Evolutionary conservation across 192 early-diverging fungal species (phyloP).

Genomic region (Dissophora globulifera): DNA sequence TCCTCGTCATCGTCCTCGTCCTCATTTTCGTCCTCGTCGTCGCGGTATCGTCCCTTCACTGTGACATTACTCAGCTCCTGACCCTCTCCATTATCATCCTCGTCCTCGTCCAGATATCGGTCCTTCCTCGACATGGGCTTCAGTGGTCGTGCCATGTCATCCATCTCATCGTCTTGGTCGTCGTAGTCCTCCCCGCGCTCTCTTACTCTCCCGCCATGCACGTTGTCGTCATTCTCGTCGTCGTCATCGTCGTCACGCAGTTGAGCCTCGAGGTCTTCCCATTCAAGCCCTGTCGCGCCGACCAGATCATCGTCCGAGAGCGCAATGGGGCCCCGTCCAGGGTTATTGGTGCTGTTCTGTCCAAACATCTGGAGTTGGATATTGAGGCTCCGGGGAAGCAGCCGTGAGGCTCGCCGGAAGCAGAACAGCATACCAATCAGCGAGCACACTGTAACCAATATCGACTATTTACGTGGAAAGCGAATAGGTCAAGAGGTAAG

Average conservation of each 20-base stretch:
- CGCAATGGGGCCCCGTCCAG: constrained; percentile 39
- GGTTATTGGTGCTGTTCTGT: constrained; percentile 5
- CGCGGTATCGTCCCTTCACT: neutral
- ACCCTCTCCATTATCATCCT: constrained; percentile 12
- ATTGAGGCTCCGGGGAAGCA: constrained; percentile 35
- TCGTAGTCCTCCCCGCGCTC: neutral
- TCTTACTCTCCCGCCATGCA: too few relatives aligned
- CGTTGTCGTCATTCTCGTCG: constrained; percentile 5
- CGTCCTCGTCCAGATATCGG: constrained; percentile 25
- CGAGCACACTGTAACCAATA: constrained; percentile 23
- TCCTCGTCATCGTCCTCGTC: constrained; percentile 3
- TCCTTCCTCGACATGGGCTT: constrained; percentile 4
- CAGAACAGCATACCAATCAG: constrained; percentile 33
- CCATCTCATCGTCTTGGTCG: constrained; percentile 13
- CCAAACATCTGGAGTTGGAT: constrained; percentile 41
- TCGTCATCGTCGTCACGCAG: constrained; percentile 1
- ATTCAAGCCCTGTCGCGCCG: constrained; percentile 42
- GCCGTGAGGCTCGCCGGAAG: constrained; percentile 34
- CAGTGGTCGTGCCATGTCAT: constrained; percentile 7
- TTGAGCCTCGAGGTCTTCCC: constrained; percentile 41
- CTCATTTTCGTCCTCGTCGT: constrained; percentile 18
- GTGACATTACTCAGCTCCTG: neutral
- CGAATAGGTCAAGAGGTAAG: too few relatives aligned
- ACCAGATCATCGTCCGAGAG: constrained; percentile 39
- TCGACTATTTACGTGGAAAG: too few relatives aligned